Conservation (phyloP, 1,139 yeast species). For the Taphrina populina region DNA sequence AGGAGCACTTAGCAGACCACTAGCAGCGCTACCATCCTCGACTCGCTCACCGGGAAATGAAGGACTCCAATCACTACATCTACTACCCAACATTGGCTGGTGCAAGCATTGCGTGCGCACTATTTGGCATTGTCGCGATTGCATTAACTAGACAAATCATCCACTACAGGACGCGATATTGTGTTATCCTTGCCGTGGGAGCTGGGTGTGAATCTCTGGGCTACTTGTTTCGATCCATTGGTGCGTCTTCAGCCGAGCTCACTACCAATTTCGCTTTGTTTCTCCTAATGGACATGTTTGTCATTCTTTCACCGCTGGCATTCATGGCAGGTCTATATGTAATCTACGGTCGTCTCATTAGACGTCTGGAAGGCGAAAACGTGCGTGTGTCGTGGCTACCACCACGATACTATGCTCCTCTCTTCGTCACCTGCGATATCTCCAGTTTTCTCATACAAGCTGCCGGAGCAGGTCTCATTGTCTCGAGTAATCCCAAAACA, state of each 20-base stretch:
- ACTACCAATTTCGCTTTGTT: constrained; percentile 6
- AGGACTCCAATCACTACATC: constrained; percentile 13
- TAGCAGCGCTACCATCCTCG: no score
- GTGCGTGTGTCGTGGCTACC: neutral
- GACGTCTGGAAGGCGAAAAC: no score
- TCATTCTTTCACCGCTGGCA: constrained; percentile 29
- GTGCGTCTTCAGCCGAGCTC: constrained; percentile 10
- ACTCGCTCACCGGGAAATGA: no score
- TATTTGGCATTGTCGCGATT: constrained; percentile 13
- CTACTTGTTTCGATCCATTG: constrained; percentile 18
- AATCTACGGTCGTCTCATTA: constrained; percentile 26
- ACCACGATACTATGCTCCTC: constrained; percentile 6
- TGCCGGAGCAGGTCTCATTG: constrained; percentile 51
- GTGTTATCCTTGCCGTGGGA: constrained; percentile 19
- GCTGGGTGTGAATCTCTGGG: constrained; percentile 18
- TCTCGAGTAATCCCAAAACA: constrained; percentile 4
- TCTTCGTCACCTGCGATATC: constrained; percentile 52
- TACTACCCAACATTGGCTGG: constrained; percentile 27
- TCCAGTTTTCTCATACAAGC: constrained; percentile 49
- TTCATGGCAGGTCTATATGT: constrained; percentile 31
- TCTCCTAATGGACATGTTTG: constrained; percentile 24
- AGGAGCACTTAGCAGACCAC: no score
- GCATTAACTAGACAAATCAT: constrained; percentile 1
- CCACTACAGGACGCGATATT: constrained; percentile 7
- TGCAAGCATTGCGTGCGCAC: constrained; percentile 4